Percentiles rank a stretch among this genome's conserved stretches.
Evolutionary conservation across 257 asterid species (phyloP).

Genomic region (Solanum chmielewskii): DNA sequence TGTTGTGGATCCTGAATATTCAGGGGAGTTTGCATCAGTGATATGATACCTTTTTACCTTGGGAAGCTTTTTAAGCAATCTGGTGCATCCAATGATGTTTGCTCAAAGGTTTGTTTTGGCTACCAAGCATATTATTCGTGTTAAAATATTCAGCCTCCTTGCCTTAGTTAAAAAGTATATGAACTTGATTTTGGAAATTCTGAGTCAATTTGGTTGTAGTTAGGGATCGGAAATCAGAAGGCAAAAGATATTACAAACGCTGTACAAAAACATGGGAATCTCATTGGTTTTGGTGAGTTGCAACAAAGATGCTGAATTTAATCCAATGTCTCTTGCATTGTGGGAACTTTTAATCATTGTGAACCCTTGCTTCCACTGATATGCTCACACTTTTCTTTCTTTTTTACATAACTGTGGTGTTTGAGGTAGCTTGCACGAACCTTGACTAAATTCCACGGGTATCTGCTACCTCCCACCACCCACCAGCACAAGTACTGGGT

Average conservation of each 20-base stretch:
- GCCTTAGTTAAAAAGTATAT: background rate
- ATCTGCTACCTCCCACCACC: background rate
- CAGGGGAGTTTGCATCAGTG: constrained; percentile 95
- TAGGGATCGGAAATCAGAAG: constrained; percentile 72
- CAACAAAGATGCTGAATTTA: background rate
- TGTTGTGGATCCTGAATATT: background rate
- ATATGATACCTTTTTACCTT: constrained; percentile 84
- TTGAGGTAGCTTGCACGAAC: background rate
- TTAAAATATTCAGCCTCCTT: background rate
- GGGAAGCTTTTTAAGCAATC: constrained; percentile 67
- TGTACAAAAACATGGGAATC: constrained; percentile 71
- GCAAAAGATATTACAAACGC: constrained; percentile 37
- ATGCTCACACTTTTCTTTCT: background rate
- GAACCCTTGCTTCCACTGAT: background rate
- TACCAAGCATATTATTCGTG: background rate
- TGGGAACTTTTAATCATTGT: background rate
- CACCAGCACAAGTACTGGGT: background rate
- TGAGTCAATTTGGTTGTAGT: constrained; percentile 22
- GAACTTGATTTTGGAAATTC: background rate
- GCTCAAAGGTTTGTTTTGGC: constrained; percentile 50
- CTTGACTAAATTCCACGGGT: background rate
- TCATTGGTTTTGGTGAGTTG: constrained; percentile 79
- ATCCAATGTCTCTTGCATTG: background rate
- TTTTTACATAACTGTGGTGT: background rate
- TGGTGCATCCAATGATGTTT: constrained; percentile 55